phyloP scores from a whole-genome alignment of 441 rosid genomes.

The Dalechampia spathulata region DNA sequence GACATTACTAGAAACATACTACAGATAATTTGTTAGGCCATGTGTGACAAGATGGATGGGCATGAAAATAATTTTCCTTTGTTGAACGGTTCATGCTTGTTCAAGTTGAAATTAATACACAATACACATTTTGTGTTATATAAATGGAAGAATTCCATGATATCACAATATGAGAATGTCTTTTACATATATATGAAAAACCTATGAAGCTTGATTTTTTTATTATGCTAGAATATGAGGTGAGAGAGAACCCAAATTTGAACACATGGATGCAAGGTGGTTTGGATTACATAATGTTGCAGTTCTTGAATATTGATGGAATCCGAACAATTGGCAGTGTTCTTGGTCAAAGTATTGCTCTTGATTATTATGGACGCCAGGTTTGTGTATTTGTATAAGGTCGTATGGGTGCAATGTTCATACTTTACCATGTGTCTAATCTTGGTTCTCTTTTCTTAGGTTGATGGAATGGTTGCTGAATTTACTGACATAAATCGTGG shows the following conservation, averaged over 20 bases:
- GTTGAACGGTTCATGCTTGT: neutral
- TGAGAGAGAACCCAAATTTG: conserved; percentile 65
- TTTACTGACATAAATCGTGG: conserved; percentile 93
- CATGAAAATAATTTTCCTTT: neutral
- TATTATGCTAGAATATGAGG: conserved; percentile 67
- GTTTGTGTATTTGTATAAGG: conserved; percentile 38
- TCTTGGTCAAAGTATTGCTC: conserved; percentile 94
- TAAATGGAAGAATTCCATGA: neutral
- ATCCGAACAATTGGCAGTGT: conserved; percentile 90
- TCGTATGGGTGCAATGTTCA: too few relatives aligned
- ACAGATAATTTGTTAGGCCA: neutral
- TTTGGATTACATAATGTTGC: conserved; percentile 78
- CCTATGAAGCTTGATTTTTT: conserved; percentile 14
- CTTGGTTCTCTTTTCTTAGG: conserved; percentile 31
- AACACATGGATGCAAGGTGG: conserved; percentile 90
- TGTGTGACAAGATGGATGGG: too few relatives aligned
- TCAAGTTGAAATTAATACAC: neutral
- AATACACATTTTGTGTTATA: neutral
- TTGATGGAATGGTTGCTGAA: conserved; percentile 95
- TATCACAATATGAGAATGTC: neutral
- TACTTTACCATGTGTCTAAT: too few relatives aligned
- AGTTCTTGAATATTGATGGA: conserved; percentile 77
- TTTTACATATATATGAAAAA: too few relatives aligned
- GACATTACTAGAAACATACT: neutral
- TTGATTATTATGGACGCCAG: conserved; percentile 96